phyloP scores from a whole-genome alignment of 495 filamentous ascomycete species.

The Xanthoparmelia taractica region DNA sequence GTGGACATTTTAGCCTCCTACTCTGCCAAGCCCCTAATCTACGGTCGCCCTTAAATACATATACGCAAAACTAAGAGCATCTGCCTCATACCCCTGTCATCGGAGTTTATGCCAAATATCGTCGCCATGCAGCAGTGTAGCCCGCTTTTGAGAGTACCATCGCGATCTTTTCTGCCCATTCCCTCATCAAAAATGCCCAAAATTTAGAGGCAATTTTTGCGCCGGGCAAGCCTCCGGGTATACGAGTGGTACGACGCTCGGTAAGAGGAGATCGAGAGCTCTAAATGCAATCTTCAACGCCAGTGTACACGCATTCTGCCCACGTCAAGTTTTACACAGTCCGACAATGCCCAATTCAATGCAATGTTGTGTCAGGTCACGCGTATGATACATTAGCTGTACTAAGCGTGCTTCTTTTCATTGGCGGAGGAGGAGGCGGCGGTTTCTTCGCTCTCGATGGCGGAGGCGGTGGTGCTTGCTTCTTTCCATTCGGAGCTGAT shows the following conservation, averaged over 20 bases:
- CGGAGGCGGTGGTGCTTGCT: slow-evolving; percentile 72
- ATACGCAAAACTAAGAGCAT: background rate
- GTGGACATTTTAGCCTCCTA: slow-evolving; percentile 1
- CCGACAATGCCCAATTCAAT: background rate
- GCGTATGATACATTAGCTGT: slow-evolving; percentile 25
- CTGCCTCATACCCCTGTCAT: background rate
- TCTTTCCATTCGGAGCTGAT: slow-evolving; percentile 44
- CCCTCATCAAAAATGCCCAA: background rate
- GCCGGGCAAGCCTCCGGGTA: background rate
- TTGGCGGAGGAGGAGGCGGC: slow-evolving; percentile 52
- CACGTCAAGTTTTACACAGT: background rate
- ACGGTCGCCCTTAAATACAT: background rate
- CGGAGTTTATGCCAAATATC: background rate
- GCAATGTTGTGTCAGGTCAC: slow-evolving; percentile 3
- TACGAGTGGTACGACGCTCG: background rate
- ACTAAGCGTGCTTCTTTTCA: slow-evolving; percentile 40
- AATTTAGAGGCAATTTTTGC: background rate
- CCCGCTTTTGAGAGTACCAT: background rate
- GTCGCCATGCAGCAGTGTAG: background rate
- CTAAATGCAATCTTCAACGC: background rate
- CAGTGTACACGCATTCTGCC: background rate
- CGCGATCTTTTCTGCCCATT: background rate
- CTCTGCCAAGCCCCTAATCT: background rate
- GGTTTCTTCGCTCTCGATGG: slow-evolving; percentile 76
- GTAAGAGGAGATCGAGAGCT: background rate